Evolutionary conservation across 2,329 filamentous ascomycete species (phyloP).

Genomic region (Colletotrichum godetiae): DNA sequence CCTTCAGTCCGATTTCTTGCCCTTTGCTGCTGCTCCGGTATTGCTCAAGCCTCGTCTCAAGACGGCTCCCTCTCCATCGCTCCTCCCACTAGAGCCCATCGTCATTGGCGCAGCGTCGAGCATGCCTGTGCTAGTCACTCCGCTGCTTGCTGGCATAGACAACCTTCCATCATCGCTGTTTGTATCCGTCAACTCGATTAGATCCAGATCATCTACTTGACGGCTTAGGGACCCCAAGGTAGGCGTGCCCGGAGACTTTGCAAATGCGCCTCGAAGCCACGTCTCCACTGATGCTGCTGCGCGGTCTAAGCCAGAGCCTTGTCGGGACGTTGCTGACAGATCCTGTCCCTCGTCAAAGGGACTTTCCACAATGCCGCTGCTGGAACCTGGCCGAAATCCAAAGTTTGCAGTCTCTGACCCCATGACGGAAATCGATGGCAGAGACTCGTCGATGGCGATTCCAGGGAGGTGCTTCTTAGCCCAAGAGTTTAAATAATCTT

Average conservation of each 20-base stretch:
- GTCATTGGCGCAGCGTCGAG: conserved; percentile 43
- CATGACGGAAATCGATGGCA: conserved; percentile 75
- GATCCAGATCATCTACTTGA: conserved; percentile 64
- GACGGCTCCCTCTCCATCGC: conserved; percentile 50
- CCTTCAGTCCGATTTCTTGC: conserved; percentile 58
- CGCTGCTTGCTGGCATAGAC: conserved; percentile 31
- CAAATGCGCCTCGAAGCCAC: conserved; percentile 87
- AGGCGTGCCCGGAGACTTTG: conserved; percentile 68
- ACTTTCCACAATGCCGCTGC: conserved; percentile 61
- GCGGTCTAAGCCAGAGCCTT: conserved; percentile 76
- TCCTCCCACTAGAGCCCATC: conserved; percentile 51
- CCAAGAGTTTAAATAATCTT: conserved; percentile 86
- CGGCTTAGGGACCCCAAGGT: conserved; percentile 49
- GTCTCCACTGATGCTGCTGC: conserved; percentile 89
- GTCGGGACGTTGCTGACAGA: conserved; percentile 52
- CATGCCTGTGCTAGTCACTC: conserved; percentile 40
- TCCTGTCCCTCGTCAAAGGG: conserved; percentile 61
- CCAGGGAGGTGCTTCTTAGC: conserved; percentile 86
- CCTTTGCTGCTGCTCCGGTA: conserved; percentile 48
- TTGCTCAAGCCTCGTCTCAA: conserved; percentile 47
- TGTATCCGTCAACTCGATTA: conserved; percentile 78
- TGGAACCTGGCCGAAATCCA: conserved; percentile 57
- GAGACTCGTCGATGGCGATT: conserved; percentile 73
- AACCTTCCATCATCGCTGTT: conserved; percentile 64
- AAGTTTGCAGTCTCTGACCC: conserved; percentile 70